Evolutionary conservation across 768 basidiomycete species (phyloP), one percentile per base, ranked within the genome.

Genomic region (Xerocomellus chrysenteron): DNA sequence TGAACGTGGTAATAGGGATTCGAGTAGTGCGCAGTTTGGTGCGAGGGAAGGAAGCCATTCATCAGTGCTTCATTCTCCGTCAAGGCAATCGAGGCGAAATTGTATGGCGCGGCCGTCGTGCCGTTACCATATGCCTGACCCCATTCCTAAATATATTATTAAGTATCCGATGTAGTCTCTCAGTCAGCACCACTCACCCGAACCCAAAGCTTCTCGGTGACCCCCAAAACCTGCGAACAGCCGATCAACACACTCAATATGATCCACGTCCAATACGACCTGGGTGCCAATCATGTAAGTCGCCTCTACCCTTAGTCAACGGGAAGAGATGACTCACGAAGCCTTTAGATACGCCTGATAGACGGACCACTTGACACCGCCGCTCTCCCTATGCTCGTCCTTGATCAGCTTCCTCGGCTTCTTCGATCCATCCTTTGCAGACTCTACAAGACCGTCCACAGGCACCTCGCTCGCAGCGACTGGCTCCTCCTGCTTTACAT

Each of bases 361-460:
- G 33, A 86, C 78, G 2, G 74, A 71, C 88, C 90, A 92, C 65
- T 90, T 91, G 32, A 95, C 92, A 37, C 86, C 84, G 0, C 93
- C 94, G 2, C 80, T 79, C 58, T 90, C 89, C 43, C 92, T 70
- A 56, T 91, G 86, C 66, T 94, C 92, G 47, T 93, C 92, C 66
- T 92, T 86, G 54, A 93, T 71, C 12, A 93, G 72, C 63, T 90
- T 88, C 30, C 85, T 74, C 0, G 89, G 86, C 58, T 84, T 88
- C 73, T 86, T 92, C 16, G 51, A 52, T 11, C 39, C 44, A 14
- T 48, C 55, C 47, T 43, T 55, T 47, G 45, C 36, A 14, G 42
- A 44, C 5, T 52, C 50, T 14, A 26, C 51, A 21, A 32, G 17
- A 0, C 11, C 36, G 3, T 69, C 67, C 13, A 52, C 40, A 10